Percentiles rank a stretch among this genome's conserved stretches.
Conservation (phyloP, 1,139 yeast species). For the Suhomyces chickasaworum region DNA sequence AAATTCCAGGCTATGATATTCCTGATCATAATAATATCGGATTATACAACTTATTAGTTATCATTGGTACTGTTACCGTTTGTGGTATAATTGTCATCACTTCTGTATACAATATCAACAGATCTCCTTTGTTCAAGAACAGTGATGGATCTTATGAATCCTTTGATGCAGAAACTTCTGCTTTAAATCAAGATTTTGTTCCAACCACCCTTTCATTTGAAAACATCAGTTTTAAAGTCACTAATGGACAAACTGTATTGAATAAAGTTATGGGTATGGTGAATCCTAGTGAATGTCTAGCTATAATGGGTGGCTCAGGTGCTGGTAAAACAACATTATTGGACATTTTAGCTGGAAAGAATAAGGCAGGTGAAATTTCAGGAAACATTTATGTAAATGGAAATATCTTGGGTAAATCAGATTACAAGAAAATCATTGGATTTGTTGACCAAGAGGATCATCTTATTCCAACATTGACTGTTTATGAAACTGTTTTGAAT, state of each 20-base stretch:
- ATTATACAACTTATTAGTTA: slow-evolving; percentile 49
- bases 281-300: slow-evolving; percentile 84
- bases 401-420: slow-evolving; percentile 36
- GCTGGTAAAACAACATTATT: slow-evolving; percentile 95
- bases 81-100: slow-evolving; percentile 41
- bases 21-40: slow-evolving; percentile 63
- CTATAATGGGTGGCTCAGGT: slow-evolving; percentile 98
- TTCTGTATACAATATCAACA: slow-evolving; percentile 54
- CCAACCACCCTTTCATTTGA: slow-evolving; percentile 81
- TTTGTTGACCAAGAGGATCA: slow-evolving; percentile 98
- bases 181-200: slow-evolving; percentile 57
- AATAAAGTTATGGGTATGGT: slow-evolving; percentile 71
- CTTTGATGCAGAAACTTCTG: slow-evolving; percentile 42
- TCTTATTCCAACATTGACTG: slow-evolving; percentile 88
- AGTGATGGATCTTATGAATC: slow-evolving; percentile 19
- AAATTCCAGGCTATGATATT: slow-evolving; percentile 82
- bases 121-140: slow-evolving; percentile 60
- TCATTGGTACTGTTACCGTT: slow-evolving; percentile 51
- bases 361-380: slow-evolving; percentile 67
- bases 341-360: slow-evolving; percentile 87
- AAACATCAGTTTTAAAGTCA: slow-evolving; percentile 62
- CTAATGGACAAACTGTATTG: slow-evolving; percentile 54
- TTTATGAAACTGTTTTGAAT: slow-evolving; percentile 89
- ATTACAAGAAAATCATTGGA: slow-evolving; percentile 73
- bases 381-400: slow-evolving; percentile 83